Base-by-base conservation (phyloP, 2,329 filamentous ascomycete genomes). In the Didymella lethalis region DNA sequence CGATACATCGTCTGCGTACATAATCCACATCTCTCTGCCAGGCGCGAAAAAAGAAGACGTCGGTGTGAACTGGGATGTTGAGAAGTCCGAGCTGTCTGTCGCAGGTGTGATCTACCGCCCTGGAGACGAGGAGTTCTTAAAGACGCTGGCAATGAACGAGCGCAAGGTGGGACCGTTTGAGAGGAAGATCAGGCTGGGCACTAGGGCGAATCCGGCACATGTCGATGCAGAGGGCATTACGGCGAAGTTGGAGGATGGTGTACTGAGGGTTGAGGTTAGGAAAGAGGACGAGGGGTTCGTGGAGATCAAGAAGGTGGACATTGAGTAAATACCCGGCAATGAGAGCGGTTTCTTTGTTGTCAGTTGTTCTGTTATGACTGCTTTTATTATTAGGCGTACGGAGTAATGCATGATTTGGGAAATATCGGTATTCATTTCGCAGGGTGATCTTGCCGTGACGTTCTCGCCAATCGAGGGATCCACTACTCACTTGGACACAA, bases 31-130 rank as follows among this genome's bases (percentile, higher is more conserved):
- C 47, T 88, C 90, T 1, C 83, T 96, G 0, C 90, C 92, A 0
- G 92, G 92, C 26, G 91, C 89, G 1, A 88, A 88, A 78, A 93
- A 93, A 77, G 85, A 91, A 68, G 90, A 95, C 69, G 81, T 95
- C 6, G 89, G 85, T 57, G 86, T 95, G 45, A 88, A 88, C 75
- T 96, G 90, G 86, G 87, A 94, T 65, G 82, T 85, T 0, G 88
- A 91, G 58, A 86, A 86, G 70, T 84, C 82, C 46, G 80, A 85
- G 54, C 80, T 96, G 41, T 86, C 83, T 66, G 80, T 96, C 54
- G 84, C 88, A 1, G 92, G 92, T 50, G 88, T 93, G 0, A 83
- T 93, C 8, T 85, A 92, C 74, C 85, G 91, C 1, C 89, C 88
- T 3, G 89, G 87, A 7, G 85, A 86, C 34, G 85, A 91, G 73